Base-by-base conservation (phyloP, 2,329 filamentous ascomycete species). In the Verticillium tricorpus region DNA sequence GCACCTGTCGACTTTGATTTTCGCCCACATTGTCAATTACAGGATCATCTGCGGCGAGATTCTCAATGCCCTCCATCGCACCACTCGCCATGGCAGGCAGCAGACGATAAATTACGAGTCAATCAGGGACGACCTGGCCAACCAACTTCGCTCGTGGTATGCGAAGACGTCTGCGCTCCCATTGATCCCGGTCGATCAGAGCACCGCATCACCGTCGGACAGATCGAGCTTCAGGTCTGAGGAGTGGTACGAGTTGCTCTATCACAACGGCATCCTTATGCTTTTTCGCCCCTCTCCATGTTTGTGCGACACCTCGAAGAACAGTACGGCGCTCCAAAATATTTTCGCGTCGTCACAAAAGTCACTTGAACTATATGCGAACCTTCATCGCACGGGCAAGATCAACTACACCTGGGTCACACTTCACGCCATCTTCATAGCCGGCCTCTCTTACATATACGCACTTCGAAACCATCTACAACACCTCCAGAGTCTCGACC, bases 381-480 rank as follows among this genome's bases (percentile, higher is more conserved):
- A 72, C 19, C 66, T 82, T 0, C 78, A 81, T 57, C 74, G 75
- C 7, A 77, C 76, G 0, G 71, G 77, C 5, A 76, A 76, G 56
- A 77, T 82, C 61, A 82, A 82, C 65, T 82, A 77, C 52, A 77
- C 76, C 0, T 82, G 80, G 79, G 76, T 82, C 31, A 80, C 80
- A 0, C 73, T 82, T 61, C 80, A 82, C 58, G 73, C 77, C 0
- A 73, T 81, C 1, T 82, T 82, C 65, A 75, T 81, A 61, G 79
- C 79, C 0, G 79, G 79, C 0, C 63, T 79, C 0, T 76, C 77
- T 0, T 80, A 78, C 57, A 73, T 80, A 2, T 80, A 80, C 45
- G 76, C 76, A 0, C 62, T 79, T 0, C 70, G 76, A 0, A 71
- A 74, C 1, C 77, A 79, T 59, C 73, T 80, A 35, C 75, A 74